Base-by-base conservation (phyloP, 2,329 filamentous ascomycete species). In the Paraphaeosphaeria sporulosa region DNA sequence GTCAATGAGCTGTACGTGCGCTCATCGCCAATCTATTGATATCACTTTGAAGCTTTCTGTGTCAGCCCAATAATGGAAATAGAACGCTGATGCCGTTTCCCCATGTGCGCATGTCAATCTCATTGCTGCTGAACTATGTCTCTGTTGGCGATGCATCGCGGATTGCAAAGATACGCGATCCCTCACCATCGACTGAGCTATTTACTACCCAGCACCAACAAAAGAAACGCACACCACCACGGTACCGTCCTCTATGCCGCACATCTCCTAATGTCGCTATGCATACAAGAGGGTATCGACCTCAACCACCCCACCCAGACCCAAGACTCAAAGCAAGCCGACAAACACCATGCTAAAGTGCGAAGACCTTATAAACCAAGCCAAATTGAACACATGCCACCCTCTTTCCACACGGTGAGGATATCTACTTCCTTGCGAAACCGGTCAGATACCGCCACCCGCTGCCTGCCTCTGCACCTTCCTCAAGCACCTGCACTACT, bases 401-500 rank as follows among this genome's bases (percentile, higher is more conserved):
- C 30, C 57, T 64, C 36, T 62, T 55, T 58, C 19, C 44, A 62
- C 59, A 50, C 52, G 36, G 40, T 57, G 42, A 47, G 43, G 51
- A 68, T 19, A 6, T 2, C 40, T 65, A 73, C 71, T 80, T 80
- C 66, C 71, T 75, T 27, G 77, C 77, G 72, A 73, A 79, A 15
- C 87, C 87, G 63, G 82, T 85, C 69, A 89, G 72, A 60, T 83
- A 86, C 68, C 85, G 85, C 85, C 86, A 89, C 7, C 83, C 86
- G 47, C 84, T 83, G 4, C 83, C 83, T 36, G 81, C 80, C 68
- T 82, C 83, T n/a, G 85, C 82, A 10, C 85, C 85, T 68, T 89
- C 87, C 64, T 88, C 85, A 59, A 89, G 80, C 23, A 87, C 82
- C 62, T 82, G 81, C 21, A 84, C 82, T 19, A 88, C 81, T 27